These are phyloP conservation scores for Crithidia bombi DNA, from an alignment of 208 protist species.

Conservation along the genomic window DNA sequence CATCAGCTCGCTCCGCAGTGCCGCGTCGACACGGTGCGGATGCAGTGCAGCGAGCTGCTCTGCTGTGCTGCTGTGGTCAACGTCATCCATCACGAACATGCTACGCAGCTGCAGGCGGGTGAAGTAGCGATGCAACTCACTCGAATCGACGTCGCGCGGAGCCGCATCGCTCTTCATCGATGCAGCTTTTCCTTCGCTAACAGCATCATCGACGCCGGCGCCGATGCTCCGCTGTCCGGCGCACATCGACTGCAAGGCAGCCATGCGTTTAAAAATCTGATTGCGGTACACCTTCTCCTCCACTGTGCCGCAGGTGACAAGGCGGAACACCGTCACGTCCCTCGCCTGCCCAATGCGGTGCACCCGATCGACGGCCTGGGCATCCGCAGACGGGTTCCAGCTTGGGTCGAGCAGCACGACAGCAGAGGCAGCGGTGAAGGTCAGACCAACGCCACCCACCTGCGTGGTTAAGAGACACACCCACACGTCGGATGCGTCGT, in stretches of 20 bases:
- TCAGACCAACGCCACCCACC: constrained; percentile 98
- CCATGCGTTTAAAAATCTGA: constrained; percentile 96
- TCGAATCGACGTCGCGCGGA: no score
- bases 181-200: background rate
- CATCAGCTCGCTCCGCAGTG: constrained; percentile 17
- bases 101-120: constrained; percentile 79
- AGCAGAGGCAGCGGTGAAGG: constrained; percentile 93
- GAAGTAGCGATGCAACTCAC: constrained; percentile 79
- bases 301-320: constrained; percentile 95
- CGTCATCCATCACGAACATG: constrained; percentile 75
- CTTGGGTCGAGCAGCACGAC: constrained; percentile 97
- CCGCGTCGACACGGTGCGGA: constrained; percentile 38
- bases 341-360: constrained; percentile 97
- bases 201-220: background rate
- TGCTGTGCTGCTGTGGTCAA: constrained; percentile 64
- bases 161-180: no score
- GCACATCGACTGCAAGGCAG: constrained; percentile 59
- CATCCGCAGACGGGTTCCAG: constrained; percentile 97
- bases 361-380: constrained; percentile 97
- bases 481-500: constrained; percentile 48
- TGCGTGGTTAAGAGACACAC: constrained; percentile 97
- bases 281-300: constrained; percentile 99
- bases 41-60: constrained; percentile 68
- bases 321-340: constrained; percentile 95
- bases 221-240: background rate